Evolutionary conservation across 805 yeast species (phyloP), one percentile per base, ranked within the genome.

Genomic region (Nakazawaea wyomingensis): DNA sequence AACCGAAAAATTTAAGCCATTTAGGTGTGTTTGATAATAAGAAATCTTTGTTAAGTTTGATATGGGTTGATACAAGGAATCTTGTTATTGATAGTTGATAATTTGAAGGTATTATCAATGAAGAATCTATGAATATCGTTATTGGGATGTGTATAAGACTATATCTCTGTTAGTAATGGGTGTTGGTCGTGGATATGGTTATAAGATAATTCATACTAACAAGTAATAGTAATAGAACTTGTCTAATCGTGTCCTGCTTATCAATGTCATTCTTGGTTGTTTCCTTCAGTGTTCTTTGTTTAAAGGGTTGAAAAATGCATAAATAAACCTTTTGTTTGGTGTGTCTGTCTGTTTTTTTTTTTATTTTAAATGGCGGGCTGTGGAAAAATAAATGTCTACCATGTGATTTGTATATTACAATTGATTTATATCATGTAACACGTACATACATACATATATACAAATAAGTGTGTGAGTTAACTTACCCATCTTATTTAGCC

Each of bases 1-100:
- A 60, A 1, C 89, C 95, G 60, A 85, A 88, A 29, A 73, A 59
- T 44, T 71, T 64, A 39, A 91, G 71, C 97, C 97, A 91, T 2
- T 65, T 51, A 1, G 95, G 91, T 13, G 60, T 56, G 6, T 38
- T 34, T 6, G 57, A 56, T 14, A 85, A 62, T 19, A 91, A 63
- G 48, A 85, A 80, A 60, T 91, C 99, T 41, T 83, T 76, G 64
- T 89, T 87, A 14, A 60, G 50, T 3, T 57, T 30, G 17, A 85
- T 62, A 54, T 93, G 96, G 62, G 77, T 78, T 3, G 67, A 63
- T 13, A 80, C 63, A 13, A 86, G 53, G 1, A 27, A 31, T 27
- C 62, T 59, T 50, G 88, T 88, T 33, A 81, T 45, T 5, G 57
- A 57, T 17, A 71, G 60, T 49, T 68, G 72, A 53, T 67, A 72